Evolutionary conservation across 306 rosid genomes (phyloP).

Genomic region (Rubus parviflorus): DNA sequence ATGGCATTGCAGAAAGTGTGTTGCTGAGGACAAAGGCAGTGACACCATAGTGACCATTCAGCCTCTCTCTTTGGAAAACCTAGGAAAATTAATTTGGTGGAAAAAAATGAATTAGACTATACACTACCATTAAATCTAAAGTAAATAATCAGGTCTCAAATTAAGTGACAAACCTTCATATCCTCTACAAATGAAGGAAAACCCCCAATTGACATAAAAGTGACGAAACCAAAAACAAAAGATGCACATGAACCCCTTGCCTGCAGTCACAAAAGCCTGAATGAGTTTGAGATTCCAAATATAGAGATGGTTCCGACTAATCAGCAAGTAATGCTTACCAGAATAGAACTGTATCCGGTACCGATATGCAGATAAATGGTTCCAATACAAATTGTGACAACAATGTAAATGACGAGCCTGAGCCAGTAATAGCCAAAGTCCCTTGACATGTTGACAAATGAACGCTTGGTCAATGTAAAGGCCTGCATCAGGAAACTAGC

Average conservation of each 20-base stretch:
- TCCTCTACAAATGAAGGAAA: slow-evolving; percentile 98
- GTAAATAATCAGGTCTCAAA: background rate
- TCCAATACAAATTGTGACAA: slow-evolving; percentile 88
- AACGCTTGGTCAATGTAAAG: slow-evolving; percentile 75
- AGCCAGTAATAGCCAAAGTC: slow-evolving; percentile 99
- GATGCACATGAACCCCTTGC: slow-evolving; percentile 99
- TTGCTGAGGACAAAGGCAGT: slow-evolving; percentile 78
- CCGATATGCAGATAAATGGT: slow-evolving; percentile 85
- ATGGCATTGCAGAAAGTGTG: slow-evolving; percentile 90
- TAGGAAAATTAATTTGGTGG: slow-evolving; percentile 19
- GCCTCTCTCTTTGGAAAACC: slow-evolving; percentile 98
- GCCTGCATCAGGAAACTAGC: slow-evolving; percentile 91
- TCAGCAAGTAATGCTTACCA: slow-evolving; percentile 47
- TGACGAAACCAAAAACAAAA: slow-evolving; percentile 90
- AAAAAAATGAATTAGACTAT: background rate
- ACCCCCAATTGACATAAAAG: slow-evolving; percentile 97
- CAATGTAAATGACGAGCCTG: slow-evolving; percentile 87
- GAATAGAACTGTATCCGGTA: slow-evolving; percentile 79
- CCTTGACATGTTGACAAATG: slow-evolving; percentile 94
- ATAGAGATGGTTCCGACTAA: background rate
- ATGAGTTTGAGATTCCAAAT: background rate
- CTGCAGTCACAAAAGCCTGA: slow-evolving; percentile 34
- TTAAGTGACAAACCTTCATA: slow-evolving; percentile 65
- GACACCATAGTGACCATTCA: slow-evolving; percentile 94
- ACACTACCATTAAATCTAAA: background rate